Base-by-base conservation (phyloP, 305 asterid genomes). In the Solanum hybrid region DNA sequence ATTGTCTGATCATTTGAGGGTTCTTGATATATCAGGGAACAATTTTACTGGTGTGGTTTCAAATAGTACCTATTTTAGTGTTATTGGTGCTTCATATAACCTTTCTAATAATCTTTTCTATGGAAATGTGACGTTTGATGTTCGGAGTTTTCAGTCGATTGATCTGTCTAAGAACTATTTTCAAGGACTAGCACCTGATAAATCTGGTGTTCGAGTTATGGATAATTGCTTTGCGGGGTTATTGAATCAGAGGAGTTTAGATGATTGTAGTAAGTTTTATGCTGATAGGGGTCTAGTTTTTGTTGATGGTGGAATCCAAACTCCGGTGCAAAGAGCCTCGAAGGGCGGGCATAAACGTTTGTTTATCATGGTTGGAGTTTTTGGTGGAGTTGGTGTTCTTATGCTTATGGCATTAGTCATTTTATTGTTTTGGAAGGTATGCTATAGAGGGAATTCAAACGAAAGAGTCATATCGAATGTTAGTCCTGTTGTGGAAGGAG, bases 161-260 rank as follows among this genome's bases (percentile, higher is more conserved):
- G 98, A 96, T 93, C 87, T 96, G 32, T 94, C 96, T 2, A 86
- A 86, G 88, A 96, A 96, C 91, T 95, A 94, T 77, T 90, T 96
- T 14, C 89, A 87, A 77, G 99, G 99, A 27, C 37, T 87, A 71
- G 93, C 90, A 89, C 94, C 94, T 5, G 87, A 66, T 79, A 51
- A 22, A 37, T 38, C 64, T 22, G 32, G 79, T 27, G 38, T 56
- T 17, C 79, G 17, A 40, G 64, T 92, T 77, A 56, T 91, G 7
- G 75, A 89, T 69, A 96, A 96, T 82, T 95, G 98, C 93, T 91
- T 96, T 37, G 76, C 36, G 36, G 64, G 40, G 26, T 51, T 86
- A 20, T 35, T 51, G 29, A 81, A 86, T 32, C 99, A 95, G 92
- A 94, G 93, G 92, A 79, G 56, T 85, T 11, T 10, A 2, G 92